These are phyloP conservation scores for Vanilla planifolia DNA, from an alignment of 106 monocot species.

Conservation along the genomic window DNA sequence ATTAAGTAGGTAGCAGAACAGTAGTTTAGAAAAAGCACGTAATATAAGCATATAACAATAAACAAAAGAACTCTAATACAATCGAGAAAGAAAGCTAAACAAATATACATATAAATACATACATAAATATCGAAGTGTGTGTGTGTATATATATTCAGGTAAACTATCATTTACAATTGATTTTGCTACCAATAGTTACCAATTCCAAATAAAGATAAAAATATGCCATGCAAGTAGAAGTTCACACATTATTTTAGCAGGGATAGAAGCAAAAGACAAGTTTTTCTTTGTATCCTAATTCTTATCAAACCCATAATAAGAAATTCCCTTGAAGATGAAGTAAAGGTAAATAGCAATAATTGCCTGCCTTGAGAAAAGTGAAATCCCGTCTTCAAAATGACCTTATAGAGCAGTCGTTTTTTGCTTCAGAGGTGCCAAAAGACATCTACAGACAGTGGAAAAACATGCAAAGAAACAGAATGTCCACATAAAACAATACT, in stretches of 20 bases:
- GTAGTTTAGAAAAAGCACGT: no score
- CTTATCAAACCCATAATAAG: background rate
- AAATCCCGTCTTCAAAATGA: constrained; percentile 69
- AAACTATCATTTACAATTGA: no score
- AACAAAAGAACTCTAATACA: background rate
- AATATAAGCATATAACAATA: background rate
- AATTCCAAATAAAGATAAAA: no score
- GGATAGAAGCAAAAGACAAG: no score
- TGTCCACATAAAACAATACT: constrained; percentile 38
- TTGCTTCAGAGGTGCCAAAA: constrained; percentile 72
- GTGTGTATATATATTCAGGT: no score
- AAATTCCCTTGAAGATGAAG: constrained; percentile 26
- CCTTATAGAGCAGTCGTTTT: constrained; percentile 43
- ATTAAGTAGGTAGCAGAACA: no score
- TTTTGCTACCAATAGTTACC: no score
- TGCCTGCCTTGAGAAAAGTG: constrained; percentile 44
- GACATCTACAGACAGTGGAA: constrained; percentile 73
- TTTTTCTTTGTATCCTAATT: background rate
- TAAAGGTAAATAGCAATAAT: constrained; percentile 46
- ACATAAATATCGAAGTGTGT: no score
- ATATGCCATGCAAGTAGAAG: no score
- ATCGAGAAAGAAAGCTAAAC: background rate
- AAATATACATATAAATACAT: no score
- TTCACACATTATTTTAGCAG: no score
- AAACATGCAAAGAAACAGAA: constrained; percentile 57